These are phyloP conservation scores for Phytopythium ostracodes DNA, from an alignment of 352 stramenopile species.

Conservation along the genomic window DNA sequence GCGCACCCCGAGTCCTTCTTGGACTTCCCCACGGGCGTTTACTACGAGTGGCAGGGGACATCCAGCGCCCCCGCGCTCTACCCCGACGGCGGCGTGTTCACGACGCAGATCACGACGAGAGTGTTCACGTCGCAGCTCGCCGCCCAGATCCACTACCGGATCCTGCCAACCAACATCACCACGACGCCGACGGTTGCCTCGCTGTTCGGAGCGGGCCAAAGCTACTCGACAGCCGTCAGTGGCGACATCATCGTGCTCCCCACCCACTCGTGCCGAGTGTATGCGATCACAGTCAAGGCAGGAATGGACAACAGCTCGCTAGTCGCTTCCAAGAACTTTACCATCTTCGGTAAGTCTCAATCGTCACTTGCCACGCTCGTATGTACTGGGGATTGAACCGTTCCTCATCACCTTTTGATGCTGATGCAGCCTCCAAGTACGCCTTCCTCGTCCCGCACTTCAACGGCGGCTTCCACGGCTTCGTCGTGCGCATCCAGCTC, in stretches of 20 bases:
- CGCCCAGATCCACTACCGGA: constrained; percentile 57
- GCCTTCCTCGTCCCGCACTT: constrained; percentile 69
- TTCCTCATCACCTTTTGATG: not conserved
- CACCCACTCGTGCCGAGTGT: constrained; percentile 53
- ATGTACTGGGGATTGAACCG: too few species aligned
- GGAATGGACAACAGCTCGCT: constrained; percentile 50
- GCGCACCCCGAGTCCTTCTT: constrained; percentile 60
- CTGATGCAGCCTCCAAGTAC: constrained; percentile 57
- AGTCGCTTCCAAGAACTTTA: constrained; percentile 43
- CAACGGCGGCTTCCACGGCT: constrained; percentile 62
- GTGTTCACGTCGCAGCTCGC: constrained; percentile 51
- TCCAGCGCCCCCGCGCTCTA: constrained; percentile 45
- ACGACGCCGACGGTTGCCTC: constrained; percentile 10
- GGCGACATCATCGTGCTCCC: constrained; percentile 51
- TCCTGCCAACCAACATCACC: constrained; percentile 24
- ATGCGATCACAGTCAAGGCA: constrained; percentile 57
- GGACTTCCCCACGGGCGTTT: constrained; percentile 55
- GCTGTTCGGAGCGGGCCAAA: constrained; percentile 24
- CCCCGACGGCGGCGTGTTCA: constrained; percentile 49
- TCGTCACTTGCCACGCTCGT: not conserved
- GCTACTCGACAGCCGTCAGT: constrained; percentile 25
- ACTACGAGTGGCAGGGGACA: constrained; percentile 75
- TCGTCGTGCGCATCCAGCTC: constrained; percentile 57
- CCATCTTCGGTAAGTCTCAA: constrained; percentile 48
- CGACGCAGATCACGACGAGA: constrained; percentile 48